Evolutionary conservation across 257 asterid species (phyloP).

Genomic region (Nicotiana noctiflora): DNA sequence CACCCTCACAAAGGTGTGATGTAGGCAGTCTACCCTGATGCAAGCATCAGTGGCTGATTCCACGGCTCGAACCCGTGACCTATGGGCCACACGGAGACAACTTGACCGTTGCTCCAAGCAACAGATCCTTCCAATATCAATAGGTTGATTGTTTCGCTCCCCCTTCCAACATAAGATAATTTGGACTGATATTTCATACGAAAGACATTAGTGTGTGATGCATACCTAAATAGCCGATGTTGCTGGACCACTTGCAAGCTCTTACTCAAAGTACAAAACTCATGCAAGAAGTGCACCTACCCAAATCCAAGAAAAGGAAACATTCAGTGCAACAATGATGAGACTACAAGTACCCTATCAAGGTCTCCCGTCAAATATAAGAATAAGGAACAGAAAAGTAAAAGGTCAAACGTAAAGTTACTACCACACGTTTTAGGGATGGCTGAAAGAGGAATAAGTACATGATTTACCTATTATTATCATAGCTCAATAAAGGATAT

Average conservation of each 20-base stretch:
- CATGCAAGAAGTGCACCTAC: constrained; percentile 82
- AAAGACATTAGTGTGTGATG: not conserved
- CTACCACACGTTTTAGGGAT: not conserved
- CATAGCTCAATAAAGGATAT: not conserved
- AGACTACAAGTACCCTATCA: not conserved
- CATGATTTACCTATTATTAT: not conserved
- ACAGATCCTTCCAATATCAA: too few species aligned
- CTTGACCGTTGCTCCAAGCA: too few species aligned
- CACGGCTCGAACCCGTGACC: too few species aligned
- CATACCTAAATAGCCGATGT: constrained; percentile 76
- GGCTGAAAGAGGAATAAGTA: not conserved
- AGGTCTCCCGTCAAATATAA: not conserved
- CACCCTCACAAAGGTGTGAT: too few species aligned
- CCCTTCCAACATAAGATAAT: not conserved
- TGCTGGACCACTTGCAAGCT: constrained; percentile 96
- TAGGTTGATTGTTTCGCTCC: too few species aligned
- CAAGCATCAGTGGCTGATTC: too few species aligned
- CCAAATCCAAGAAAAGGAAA: not conserved
- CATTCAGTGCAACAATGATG: not conserved
- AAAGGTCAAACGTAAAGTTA: not conserved
- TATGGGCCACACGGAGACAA: too few species aligned
- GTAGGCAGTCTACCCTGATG: too few species aligned
- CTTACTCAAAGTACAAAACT: constrained; percentile 85
- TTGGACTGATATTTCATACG: not conserved
- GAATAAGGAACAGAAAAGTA: not conserved